Evolutionary conservation across 2,329 filamentous ascomycete species (phyloP), one percentile per base, ranked within the genome.

Genomic region (Chaetomiaceae sp.): DNA sequence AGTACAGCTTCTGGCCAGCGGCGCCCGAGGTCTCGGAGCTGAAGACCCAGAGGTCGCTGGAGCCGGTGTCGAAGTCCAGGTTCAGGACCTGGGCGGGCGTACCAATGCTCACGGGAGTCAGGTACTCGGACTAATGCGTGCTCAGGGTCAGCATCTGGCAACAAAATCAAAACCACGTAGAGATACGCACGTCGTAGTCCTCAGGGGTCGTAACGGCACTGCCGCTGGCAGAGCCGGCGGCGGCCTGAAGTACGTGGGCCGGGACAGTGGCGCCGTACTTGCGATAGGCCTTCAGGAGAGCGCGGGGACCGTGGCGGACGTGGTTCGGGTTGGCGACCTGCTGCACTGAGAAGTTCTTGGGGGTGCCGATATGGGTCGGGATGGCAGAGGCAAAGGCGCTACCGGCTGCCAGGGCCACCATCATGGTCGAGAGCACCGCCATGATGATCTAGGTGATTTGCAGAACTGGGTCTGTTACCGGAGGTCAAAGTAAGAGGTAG

Each of bases 41-140:
- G 57, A 75, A 75, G 1, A 76, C 73, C 73, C 73, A 74, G 20
- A 75, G 63, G 51, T 67, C 65, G 9, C 60, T 62, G 12, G 64
- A 66, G 16, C 65, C 65, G 3, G 64, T 66, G 58, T 67, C 65
- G 43, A 67, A 55, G 51, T 66, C 61, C n/a, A 67, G 56, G 40
- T 60, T 59, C n/a, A 67, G 59, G 4, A 51, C 46, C 50, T 66
- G 63, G 2, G 56, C 37, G 19, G 65, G 65, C 9, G 61, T 70
- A 12, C 72, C 72, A 16, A 74, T 69, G 34, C 67, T 60, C 13
- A 73, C 68, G 4, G 69, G 68, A 3, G 65, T 65, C 44, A 72
- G 50, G 56, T 69, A 73, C 58, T 71, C 69, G 17, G 30, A 33
- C 30, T 33, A 12, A 27, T 10, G 10, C 6, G 25, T 10, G 25